Conservation (phyloP, 257 asterid genomes). For the Misopates orontium region DNA sequence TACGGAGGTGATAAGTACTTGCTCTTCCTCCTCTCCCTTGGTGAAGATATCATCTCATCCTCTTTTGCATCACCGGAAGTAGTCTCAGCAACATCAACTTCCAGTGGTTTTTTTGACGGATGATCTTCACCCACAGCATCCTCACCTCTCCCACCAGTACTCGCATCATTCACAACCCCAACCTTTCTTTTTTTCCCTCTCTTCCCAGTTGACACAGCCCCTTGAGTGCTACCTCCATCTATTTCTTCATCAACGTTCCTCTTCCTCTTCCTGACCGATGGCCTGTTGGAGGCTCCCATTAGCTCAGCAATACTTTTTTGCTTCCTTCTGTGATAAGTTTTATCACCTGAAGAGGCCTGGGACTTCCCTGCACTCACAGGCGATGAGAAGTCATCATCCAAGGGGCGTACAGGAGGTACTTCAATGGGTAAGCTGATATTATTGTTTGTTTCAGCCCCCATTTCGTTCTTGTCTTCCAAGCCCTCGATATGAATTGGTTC, state of each 20-base stretch:
- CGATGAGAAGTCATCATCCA: slow-evolving; percentile 38
- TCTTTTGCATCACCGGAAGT: slow-evolving; percentile 31
- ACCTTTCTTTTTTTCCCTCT: slow-evolving; percentile 33
- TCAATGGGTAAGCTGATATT: slow-evolving; percentile 39
- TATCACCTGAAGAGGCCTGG: slow-evolving; percentile 31
- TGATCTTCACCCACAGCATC: slow-evolving; percentile 24
- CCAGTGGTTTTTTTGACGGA: slow-evolving; percentile 17
- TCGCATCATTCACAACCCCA: not conserved
- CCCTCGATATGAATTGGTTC: slow-evolving; percentile 62
- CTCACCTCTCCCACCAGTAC: slow-evolving; percentile 24
- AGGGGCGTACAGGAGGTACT: slow-evolving; percentile 44
- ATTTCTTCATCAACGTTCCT: slow-evolving; percentile 30
- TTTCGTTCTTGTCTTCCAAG: slow-evolving; percentile 47
- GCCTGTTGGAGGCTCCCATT: slow-evolving; percentile 28
- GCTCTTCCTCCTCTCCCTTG: slow-evolving; percentile 86
- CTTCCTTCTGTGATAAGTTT: slow-evolving; percentile 45
- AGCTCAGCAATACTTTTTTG: slow-evolving; percentile 72
- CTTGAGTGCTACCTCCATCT: slow-evolving; percentile 20
- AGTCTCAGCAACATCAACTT: slow-evolving; percentile 27
- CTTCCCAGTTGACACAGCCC: slow-evolving; percentile 26
- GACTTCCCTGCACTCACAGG: slow-evolving; percentile 27
- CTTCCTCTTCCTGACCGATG: slow-evolving; percentile 25
- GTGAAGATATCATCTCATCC: slow-evolving; percentile 36
- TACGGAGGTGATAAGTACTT: slow-evolving; percentile 81
- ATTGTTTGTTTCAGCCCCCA: slow-evolving; percentile 10